Conservation (phyloP, 2,329 filamentous ascomycete species). For the Botrytis pseudocinerea region DNA sequence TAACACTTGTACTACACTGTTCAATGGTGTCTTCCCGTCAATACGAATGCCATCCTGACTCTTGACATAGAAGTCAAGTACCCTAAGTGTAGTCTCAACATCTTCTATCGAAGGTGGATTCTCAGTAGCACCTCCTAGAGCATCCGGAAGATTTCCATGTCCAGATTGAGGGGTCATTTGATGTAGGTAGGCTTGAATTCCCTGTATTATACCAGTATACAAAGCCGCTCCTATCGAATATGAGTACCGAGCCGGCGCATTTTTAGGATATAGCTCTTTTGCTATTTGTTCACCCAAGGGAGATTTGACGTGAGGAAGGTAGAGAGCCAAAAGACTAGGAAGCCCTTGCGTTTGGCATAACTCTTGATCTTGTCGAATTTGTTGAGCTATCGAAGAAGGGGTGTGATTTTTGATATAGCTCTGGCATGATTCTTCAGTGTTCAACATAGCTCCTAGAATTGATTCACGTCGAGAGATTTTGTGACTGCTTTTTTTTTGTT, state of each 20-base stretch:
- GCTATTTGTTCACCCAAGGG: slow-evolving; percentile 22
- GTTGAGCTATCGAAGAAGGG: slow-evolving; percentile 25
- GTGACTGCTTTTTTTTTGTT: background rate
- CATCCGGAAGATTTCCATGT: slow-evolving; percentile 23
- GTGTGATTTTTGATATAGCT: slow-evolving; percentile 22
- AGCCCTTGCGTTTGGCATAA: slow-evolving; percentile 24
- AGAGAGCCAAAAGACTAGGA: slow-evolving; percentile 25
- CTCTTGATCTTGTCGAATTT: slow-evolving; percentile 26
- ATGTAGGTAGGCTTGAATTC: slow-evolving; percentile 27
- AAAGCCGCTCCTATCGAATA: background rate
- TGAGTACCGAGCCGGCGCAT: slow-evolving; percentile 13
- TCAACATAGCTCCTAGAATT: slow-evolving; percentile 2
- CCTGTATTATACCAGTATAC: slow-evolving; percentile 22
- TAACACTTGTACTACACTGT: background rate
- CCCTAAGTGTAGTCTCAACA: slow-evolving; percentile 12
- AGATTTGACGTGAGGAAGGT: slow-evolving; percentile 23
- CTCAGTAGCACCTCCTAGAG: background rate
- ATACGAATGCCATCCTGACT: background rate
- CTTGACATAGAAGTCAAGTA: slow-evolving; percentile 14
- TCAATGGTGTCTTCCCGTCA: background rate
- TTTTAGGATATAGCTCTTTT: slow-evolving; percentile 25
- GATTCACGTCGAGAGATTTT: background rate
- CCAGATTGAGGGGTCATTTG: slow-evolving; percentile 20
- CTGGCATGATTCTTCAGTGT: slow-evolving; percentile 11
- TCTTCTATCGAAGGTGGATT: slow-evolving; percentile 6